These are phyloP conservation scores for Linum lewisii DNA, from an alignment of 345 rosid genomes.

Conservation along the genomic window DNA sequence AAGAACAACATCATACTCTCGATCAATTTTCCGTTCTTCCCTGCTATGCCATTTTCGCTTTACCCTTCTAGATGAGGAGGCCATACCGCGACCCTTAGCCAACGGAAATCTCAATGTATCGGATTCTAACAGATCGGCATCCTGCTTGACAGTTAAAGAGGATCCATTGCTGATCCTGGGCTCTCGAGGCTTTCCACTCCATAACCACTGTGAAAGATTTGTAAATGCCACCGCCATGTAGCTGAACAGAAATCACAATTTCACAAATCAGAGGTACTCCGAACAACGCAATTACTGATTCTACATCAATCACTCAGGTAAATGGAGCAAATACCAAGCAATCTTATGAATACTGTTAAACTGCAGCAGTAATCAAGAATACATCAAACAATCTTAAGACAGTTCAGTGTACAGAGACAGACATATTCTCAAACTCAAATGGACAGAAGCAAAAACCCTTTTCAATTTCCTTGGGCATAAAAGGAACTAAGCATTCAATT, in stretches of 20 bases:
- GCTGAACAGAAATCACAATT: conserved; percentile 4
- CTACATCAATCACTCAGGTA: no score
- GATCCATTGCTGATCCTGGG: conserved; percentile 34
- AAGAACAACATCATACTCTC: conserved; percentile 59
- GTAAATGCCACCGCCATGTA: conserved; percentile 52
- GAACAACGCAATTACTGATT: no score
- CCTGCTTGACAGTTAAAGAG: conserved; percentile 29
- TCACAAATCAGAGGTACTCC: neutral
- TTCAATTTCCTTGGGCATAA: no score
- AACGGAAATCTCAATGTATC: conserved; percentile 53
- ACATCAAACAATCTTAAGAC: neutral
- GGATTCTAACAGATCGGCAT: conserved; percentile 34
- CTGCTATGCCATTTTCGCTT: conserved; percentile 61
- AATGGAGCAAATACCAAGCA: neutral
- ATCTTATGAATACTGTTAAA: neutral
- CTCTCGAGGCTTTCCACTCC: conserved; percentile 50
- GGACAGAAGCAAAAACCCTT: no score
- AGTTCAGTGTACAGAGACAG: neutral
- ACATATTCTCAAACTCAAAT: neutral
- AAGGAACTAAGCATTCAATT: neutral
- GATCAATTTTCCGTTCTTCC: conserved; percentile 57
- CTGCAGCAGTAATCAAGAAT: neutral
- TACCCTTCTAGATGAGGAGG: conserved; percentile 44
- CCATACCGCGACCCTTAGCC: conserved; percentile 22
- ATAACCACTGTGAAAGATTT: conserved; percentile 54